Evolutionary conservation across 441 rosid species (phyloP).

Genomic region (Francoa sonchifolia): DNA sequence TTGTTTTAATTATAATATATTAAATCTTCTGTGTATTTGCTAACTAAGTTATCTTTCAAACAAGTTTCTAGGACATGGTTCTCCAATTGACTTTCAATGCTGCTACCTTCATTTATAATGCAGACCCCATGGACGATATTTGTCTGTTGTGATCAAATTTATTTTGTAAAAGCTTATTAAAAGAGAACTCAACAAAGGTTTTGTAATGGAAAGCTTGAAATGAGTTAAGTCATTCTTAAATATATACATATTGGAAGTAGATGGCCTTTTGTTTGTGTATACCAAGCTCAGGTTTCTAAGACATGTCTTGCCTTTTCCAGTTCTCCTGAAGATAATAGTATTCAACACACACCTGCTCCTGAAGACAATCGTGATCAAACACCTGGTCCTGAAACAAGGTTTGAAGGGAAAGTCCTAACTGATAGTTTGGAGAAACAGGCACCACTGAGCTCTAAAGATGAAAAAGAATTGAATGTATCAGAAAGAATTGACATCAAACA

Average conservation of each 20-base stretch:
- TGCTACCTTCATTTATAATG: background rate
- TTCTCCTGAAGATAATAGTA: constrained; percentile 53
- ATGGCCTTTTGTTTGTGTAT: constrained; percentile 3
- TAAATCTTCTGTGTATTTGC: too few species aligned
- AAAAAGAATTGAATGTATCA: constrained; percentile 25
- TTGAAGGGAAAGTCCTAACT: constrained; percentile 28
- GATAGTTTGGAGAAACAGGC: constrained; percentile 26
- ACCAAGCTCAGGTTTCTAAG: constrained; percentile 7
- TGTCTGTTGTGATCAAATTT: background rate
- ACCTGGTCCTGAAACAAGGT: constrained; percentile 33
- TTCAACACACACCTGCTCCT: constrained; percentile 26
- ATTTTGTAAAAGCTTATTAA: background rate
- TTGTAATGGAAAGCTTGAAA: too few species aligned
- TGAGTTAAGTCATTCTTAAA: too few species aligned
- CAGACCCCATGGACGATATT: background rate
- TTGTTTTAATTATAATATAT: too few species aligned
- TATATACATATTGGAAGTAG: background rate
- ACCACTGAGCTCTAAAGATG: constrained; percentile 23
- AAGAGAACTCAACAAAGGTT: too few species aligned
- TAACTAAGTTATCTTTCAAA: too few species aligned
- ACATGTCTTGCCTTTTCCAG: constrained; percentile 28
- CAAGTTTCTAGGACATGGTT: too few species aligned
- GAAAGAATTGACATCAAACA: constrained; percentile 42
- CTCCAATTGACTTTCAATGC: background rate
- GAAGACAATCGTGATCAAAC: constrained; percentile 32